phyloP scores from a whole-genome alignment of 768 basidiomycete species.

The Suillus subalutaceus region DNA sequence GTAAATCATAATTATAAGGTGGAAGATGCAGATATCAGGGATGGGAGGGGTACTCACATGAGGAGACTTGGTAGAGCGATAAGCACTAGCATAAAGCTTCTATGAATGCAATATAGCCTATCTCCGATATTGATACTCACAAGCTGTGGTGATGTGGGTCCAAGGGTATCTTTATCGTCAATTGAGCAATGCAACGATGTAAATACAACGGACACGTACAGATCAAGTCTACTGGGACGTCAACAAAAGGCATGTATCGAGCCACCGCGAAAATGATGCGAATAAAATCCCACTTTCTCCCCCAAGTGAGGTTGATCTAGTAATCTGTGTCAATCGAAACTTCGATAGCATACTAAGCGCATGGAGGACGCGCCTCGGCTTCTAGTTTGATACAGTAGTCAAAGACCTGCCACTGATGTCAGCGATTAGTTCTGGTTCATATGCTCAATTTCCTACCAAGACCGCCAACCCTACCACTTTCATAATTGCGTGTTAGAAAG shows the following conservation, averaged over 20 bases:
- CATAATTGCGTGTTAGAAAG: not conserved
- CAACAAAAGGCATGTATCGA: not conserved
- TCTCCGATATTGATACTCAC: not conserved
- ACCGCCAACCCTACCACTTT: not conserved
- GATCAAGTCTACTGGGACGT: not conserved
- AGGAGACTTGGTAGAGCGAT: not conserved
- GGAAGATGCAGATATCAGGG: not conserved
- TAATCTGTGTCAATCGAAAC: not conserved
- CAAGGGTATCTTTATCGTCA: not conserved
- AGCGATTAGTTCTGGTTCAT: not conserved
- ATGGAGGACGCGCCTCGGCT: not conserved
- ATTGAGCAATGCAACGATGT: not conserved
- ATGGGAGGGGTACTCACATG: not conserved
- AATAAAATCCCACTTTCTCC: not conserved
- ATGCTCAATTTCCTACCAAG: not conserved
- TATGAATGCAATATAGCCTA: not conserved
- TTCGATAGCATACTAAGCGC: not conserved
- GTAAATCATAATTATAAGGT: not conserved
- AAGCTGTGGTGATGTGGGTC: not conserved
- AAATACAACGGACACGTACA: slow-evolving; percentile 2
- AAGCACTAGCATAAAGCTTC: not conserved
- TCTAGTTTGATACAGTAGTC: not conserved
- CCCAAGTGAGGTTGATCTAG: slow-evolving; percentile 1
- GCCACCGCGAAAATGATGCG: not conserved
- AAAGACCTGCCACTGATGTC: not conserved